Conservation (phyloP, 176 grass and related monocot species). For the Coix lacrymajobi region DNA sequence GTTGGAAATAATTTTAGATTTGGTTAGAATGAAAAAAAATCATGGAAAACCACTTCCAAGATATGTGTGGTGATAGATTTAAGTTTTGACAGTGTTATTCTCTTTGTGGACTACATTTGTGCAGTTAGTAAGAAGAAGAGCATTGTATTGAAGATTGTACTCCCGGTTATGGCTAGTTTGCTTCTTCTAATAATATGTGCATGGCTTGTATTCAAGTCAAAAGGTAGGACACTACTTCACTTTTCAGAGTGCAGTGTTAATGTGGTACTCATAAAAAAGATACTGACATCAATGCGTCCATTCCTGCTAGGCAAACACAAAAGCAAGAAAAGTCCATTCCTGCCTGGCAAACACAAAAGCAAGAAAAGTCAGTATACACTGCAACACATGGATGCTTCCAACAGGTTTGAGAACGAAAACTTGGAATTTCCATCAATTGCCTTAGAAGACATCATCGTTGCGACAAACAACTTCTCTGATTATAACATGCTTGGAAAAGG, state of each 20-base stretch:
- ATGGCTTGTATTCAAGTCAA: constrained; percentile 22
- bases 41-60: not conserved
- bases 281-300: not conserved
- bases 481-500: constrained; percentile 47
- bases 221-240: constrained; percentile 11
- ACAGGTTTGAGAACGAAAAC: not conserved
- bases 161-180: constrained; percentile 10
- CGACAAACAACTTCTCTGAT: constrained; percentile 50
- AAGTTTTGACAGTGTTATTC: not conserved
- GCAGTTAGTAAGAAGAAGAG: constrained; percentile 16
- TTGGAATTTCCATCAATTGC: constrained; percentile 19
- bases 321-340: not conserved
- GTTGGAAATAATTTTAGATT: not conserved
- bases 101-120: constrained; percentile 2
- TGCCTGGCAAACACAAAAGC: not conserved
- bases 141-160: constrained; percentile 6
- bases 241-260: not conserved
- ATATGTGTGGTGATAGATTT: not conserved
- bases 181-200: constrained; percentile 3
- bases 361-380: constrained; percentile 3
- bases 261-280: not conserved
- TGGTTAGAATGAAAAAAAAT: not conserved
- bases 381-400: not conserved
- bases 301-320: constrained; percentile 1
- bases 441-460: constrained; percentile 24